Evolutionary conservation across 176 grass and related monocot species (phyloP), one percentile per base, ranked within the genome.

Genomic region (Pontederia paniculata): DNA sequence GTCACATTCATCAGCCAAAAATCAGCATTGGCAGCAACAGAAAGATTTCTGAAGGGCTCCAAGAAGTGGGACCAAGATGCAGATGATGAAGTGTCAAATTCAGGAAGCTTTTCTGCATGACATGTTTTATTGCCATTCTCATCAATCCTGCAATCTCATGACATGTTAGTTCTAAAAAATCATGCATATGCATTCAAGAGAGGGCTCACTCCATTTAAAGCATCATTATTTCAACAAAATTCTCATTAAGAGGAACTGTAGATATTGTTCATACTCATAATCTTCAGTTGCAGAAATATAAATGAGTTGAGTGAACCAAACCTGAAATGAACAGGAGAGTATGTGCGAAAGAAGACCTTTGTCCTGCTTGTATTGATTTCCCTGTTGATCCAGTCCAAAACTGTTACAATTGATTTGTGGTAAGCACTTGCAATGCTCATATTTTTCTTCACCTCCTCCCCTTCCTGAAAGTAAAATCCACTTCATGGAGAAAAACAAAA

Each of bases 1-100:
- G 84, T 88, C 42, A 83, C 45, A 51, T 88, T 88, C 51, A 83
- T 47, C 22, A 80, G 19, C 0, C 44, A 50, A 22, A 88, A n/a
- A 15, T 42, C 56, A 17, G 2, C 42, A 13, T 9, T 17, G 9
- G 56, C 56, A 17, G 56, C 16, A 16, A 17, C 2, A 43, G 14
- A 17, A 2, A 37, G 18, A 28, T 64, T 50, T 28, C 2, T 49
- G 44, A 64, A 64, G 47, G 45, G 61, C 12, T 23, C 21, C 45
- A 64, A 9, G 21, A 50, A 10, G 9, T 5, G 20, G 5, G 4
- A 49, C 45, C 22, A 48, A 28, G 61, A n/a, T 9, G 48, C 9
- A 9, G 11, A 14, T 25, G 45, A 63, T 9, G 58, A 46, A 21
- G 58, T 21, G 12, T 14, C 49, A 2, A 64, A 49, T 15, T 63